Conservation (phyloP, 257 asterid species). For the Nicotiana tomentosiformis region DNA sequence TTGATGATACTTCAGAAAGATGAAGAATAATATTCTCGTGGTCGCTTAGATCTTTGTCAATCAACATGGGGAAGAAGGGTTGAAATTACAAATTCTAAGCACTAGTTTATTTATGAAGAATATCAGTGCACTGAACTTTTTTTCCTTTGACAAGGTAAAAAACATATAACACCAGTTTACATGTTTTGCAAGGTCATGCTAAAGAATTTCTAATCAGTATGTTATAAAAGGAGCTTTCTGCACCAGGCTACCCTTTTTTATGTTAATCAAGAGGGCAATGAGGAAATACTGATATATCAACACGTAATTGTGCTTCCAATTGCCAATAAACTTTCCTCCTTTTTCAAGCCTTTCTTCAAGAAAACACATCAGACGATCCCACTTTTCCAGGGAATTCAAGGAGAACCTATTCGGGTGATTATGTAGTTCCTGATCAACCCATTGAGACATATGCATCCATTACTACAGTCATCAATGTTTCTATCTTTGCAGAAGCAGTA, state of each 20-base stretch:
- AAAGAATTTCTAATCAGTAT: neutral
- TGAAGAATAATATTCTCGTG: neutral
- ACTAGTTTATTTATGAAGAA: neutral
- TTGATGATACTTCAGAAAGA: neutral
- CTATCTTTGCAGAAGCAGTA: neutral
- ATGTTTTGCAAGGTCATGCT: neutral
- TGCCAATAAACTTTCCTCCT: neutral
- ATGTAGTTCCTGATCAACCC: neutral
- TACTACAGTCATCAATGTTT: neutral
- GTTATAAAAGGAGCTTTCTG: neutral
- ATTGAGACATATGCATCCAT: conserved; percentile 2
- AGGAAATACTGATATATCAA: neutral
- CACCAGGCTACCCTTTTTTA: neutral
- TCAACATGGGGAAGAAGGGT: neutral
- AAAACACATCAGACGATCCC: neutral
- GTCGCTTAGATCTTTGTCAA: neutral
- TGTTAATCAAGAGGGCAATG: neutral
- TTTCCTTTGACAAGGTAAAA: neutral
- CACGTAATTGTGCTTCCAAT: neutral
- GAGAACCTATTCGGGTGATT: neutral
- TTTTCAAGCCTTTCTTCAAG: neutral
- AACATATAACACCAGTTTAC: neutral
- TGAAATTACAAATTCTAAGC: neutral
- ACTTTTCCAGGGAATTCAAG: neutral
- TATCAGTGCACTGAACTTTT: neutral